Conservation (phyloP, 192 early-diverging fungal genomes). For the Rhizophagus prolifer region DNA sequence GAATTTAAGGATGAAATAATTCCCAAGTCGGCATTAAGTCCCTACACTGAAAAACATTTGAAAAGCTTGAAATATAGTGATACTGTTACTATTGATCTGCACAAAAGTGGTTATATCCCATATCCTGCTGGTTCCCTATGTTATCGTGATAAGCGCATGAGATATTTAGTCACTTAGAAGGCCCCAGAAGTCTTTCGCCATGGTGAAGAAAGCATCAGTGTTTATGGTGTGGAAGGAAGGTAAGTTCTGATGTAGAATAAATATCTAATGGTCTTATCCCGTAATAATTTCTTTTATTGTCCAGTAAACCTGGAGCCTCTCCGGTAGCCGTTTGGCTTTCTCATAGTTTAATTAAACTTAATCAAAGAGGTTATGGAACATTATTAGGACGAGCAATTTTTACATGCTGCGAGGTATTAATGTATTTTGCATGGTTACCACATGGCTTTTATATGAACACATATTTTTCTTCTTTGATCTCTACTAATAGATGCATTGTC, state of each 20-base stretch:
- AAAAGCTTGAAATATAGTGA: neutral
- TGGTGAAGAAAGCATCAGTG: neutral
- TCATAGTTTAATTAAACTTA: neutral
- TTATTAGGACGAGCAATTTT: neutral
- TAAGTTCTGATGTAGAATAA: no score
- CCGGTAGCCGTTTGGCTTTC: neutral
- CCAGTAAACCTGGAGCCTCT: no score
- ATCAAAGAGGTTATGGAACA: neutral
- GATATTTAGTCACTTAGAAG: neutral
- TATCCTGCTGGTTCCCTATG: no score
- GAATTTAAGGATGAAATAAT: no score
- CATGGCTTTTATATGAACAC: no score
- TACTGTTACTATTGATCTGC: neutral
- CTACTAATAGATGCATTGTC: no score
- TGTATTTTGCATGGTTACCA: no score
- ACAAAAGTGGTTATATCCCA: neutral
- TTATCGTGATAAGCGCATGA: slow-evolving; percentile 8
- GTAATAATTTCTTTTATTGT: no score
- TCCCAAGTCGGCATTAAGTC: neutral
- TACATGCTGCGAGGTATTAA: no score
- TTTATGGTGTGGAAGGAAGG: slow-evolving; percentile 5
- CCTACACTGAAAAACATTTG: neutral
- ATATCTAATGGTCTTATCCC: no score
- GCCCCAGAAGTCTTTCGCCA: no score
- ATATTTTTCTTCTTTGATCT: no score